Evolutionary conservation across 805 yeast species (phyloP).

Genomic region (Myxozyma geophila): DNA sequence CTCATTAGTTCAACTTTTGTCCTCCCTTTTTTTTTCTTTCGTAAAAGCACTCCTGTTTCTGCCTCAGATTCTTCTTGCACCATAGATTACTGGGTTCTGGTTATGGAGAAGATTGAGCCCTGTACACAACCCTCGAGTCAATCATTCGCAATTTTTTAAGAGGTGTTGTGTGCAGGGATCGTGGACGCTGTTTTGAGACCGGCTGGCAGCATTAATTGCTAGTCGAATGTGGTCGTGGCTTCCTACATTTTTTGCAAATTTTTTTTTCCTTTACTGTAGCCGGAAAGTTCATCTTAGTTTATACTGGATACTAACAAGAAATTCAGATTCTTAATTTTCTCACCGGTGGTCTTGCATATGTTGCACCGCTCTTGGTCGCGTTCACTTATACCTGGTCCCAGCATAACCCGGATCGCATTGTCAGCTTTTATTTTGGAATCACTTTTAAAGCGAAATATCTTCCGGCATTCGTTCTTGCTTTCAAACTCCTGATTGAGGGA

Average conservation of each 20-base stretch:
- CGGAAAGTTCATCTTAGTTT: neutral
- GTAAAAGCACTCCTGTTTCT: constrained; percentile 43
- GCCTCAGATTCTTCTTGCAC: constrained; percentile 42
- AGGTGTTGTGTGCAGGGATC: constrained; percentile 28
- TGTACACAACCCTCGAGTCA: constrained; percentile 22
- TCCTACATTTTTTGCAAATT: constrained; percentile 29
- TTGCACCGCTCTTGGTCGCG: constrained; percentile 44
- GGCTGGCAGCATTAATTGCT: constrained; percentile 24
- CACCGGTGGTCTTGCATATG: constrained; percentile 38
- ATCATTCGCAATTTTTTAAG: constrained; percentile 33
- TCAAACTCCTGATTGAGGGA: constrained; percentile 43
- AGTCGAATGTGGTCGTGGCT: constrained; percentile 36
- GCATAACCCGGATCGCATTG: constrained; percentile 42
- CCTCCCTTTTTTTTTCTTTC: neutral
- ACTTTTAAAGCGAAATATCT: constrained; percentile 42
- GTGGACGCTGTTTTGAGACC: constrained; percentile 37
- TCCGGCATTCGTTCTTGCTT: constrained; percentile 44
- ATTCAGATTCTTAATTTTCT: constrained; percentile 27
- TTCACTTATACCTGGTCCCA: constrained; percentile 49
- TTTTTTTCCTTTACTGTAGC: constrained; percentile 1
- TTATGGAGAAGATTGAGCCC: constrained; percentile 45
- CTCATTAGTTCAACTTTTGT: neutral
- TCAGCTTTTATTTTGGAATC: constrained; percentile 42
- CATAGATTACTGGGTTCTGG: constrained; percentile 44
- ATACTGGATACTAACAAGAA: neutral